phyloP scores from a whole-genome alignment of 2,329 filamentous ascomycete genomes.

The Colletotrichum cuscutae region DNA sequence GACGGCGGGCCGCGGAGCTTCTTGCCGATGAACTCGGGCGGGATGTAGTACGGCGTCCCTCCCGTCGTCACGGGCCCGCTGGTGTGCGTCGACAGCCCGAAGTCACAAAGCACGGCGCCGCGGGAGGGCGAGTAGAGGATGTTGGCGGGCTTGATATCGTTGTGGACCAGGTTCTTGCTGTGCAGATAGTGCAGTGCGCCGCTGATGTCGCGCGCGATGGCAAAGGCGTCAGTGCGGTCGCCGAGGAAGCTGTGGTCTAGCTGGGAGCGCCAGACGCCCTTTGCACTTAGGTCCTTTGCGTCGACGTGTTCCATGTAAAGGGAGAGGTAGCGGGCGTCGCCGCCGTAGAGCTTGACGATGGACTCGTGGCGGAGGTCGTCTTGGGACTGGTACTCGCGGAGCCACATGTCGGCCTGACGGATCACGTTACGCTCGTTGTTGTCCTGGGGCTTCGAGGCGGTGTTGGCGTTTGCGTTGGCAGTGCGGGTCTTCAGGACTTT shows the following conservation, averaged over 20 bases:
- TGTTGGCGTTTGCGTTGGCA: constrained; percentile 44
- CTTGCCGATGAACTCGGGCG: constrained; percentile 68
- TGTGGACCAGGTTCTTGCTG: constrained; percentile 63
- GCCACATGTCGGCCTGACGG: constrained; percentile 68
- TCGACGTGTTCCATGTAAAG: constrained; percentile 72
- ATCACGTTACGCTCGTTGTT: constrained; percentile 66
- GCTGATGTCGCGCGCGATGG: constrained; percentile 65
- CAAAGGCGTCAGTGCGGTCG: constrained; percentile 57
- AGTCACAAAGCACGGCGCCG: constrained; percentile 70
- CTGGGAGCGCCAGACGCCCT: constrained; percentile 59
- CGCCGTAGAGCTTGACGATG: constrained; percentile 68
- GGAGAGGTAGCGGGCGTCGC: constrained; percentile 68
- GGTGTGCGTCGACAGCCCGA: constrained; percentile 64
- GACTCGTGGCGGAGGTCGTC: constrained; percentile 65
- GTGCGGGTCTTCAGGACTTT: constrained; percentile 68
- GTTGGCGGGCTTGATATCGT: constrained; percentile 72
- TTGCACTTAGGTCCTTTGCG: constrained; percentile 62
- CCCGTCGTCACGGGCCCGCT: constrained; percentile 59
- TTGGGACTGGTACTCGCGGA: constrained; percentile 67
- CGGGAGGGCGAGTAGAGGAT: constrained; percentile 69
- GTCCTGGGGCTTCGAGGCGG: constrained; percentile 56
- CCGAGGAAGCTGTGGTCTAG: constrained; percentile 62
- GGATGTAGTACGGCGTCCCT: constrained; percentile 71
- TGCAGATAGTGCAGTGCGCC: constrained; percentile 67
- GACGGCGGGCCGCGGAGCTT: constrained; percentile 64